Evolutionary conservation across 2,329 filamentous ascomycete species (phyloP).

Genomic region (Epichloe baconii): DNA sequence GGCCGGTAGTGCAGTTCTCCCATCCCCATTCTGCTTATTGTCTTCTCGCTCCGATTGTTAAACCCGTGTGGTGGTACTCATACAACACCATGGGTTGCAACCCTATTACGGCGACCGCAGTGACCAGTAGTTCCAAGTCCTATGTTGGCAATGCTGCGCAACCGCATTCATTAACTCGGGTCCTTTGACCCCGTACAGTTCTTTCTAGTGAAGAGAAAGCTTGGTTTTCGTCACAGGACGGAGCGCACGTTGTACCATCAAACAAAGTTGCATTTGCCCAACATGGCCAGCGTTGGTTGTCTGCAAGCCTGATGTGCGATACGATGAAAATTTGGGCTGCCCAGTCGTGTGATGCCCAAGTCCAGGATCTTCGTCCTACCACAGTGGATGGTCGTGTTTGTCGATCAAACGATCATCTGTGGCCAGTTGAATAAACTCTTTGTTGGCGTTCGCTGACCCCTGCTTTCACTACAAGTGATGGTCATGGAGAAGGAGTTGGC

Average conservation of each 20-base stretch:
- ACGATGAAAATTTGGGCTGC: not conserved
- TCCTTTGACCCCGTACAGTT: not conserved
- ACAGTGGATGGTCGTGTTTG: not conserved
- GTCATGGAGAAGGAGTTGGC: not conserved
- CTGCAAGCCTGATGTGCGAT: not conserved
- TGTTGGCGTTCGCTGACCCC: not conserved
- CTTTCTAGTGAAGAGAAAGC: not conserved
- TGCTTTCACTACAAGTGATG: not conserved
- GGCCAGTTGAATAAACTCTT: not conserved
- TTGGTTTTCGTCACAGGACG: not conserved
- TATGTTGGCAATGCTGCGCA: not conserved
- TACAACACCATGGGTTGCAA: not conserved
- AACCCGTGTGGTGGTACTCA: not conserved
- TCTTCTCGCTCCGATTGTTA: not conserved
- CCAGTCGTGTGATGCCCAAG: not conserved
- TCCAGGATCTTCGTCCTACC: not conserved
- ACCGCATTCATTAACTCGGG: not conserved
- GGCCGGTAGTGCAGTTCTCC: too few species aligned
- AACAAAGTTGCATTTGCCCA: not conserved
- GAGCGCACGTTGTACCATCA: not conserved
- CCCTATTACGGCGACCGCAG: not conserved
- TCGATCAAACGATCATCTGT: not conserved
- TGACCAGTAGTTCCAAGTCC: not conserved
- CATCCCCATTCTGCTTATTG: too few species aligned
- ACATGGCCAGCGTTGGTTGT: not conserved